phyloP scores from a whole-genome alignment of 257 asterid genomes.

The Gentiana straminea region DNA sequence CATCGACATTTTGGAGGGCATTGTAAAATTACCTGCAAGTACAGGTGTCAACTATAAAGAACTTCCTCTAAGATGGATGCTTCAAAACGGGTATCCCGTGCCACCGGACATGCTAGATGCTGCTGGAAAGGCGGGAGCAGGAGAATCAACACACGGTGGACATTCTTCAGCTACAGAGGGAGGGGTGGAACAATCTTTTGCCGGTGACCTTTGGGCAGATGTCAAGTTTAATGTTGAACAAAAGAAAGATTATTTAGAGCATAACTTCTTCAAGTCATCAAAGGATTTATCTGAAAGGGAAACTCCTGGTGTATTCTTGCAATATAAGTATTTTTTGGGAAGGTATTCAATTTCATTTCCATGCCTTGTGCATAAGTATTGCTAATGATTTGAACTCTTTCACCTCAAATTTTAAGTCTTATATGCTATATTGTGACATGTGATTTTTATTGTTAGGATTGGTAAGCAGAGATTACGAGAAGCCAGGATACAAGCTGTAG shows the following conservation, averaged over 20 bases:
- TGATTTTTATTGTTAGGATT: conserved; percentile 25
- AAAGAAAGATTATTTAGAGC: conserved; percentile 50
- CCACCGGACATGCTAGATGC: conserved; percentile 90
- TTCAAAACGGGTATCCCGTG: conserved; percentile 89
- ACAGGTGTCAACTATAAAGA: conserved; percentile 63
- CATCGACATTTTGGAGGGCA: conserved; percentile 92
- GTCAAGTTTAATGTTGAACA: conserved; percentile 50
- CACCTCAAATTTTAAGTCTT: too few species aligned
- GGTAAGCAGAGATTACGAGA: conserved; percentile 84
- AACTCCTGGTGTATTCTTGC: conserved; percentile 45
- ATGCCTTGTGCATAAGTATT: neutral
- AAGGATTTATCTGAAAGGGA: conserved; percentile 54
- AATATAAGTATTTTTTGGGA: conserved; percentile 72
- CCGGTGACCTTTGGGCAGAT: conserved; percentile 75
- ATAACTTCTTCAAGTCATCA: conserved; percentile 33
- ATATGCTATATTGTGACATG: conserved; percentile 1
- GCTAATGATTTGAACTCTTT: neutral
- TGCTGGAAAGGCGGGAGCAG: conserved; percentile 42
- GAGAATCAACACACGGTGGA: conserved; percentile 45
- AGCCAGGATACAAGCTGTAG: conserved; percentile 74
- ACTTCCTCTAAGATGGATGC: conserved; percentile 98
- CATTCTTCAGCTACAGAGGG: conserved; percentile 22
- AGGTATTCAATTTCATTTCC: conserved; percentile 33
- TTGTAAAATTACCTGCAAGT: conserved; percentile 43
- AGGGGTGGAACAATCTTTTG: conserved; percentile 40